Conservation (phyloP, 2,329 filamentous ascomycete genomes). For the Fusarium buharicum region DNA sequence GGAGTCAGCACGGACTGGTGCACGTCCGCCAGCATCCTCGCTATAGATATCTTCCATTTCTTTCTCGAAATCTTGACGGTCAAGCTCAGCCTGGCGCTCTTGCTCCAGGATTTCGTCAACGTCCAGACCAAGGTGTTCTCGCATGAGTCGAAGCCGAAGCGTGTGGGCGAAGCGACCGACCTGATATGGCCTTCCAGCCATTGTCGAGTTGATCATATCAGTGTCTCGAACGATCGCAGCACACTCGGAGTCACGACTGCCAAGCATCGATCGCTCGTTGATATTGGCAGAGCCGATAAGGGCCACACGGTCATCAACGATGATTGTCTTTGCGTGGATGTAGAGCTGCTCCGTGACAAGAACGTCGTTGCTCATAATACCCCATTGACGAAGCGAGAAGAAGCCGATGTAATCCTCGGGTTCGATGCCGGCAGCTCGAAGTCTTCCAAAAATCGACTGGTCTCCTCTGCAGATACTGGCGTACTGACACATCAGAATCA, state of each 20-base stretch:
- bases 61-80: conserved; percentile 65
- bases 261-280: conserved; percentile 96
- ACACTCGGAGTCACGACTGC: conserved; percentile 89
- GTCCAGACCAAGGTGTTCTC: conserved; percentile 95
- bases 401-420: conserved; percentile 97
- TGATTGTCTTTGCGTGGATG: conserved; percentile 96
- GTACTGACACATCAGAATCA: conserved; percentile 98
- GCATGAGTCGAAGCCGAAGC: conserved; percentile 91
- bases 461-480: conserved; percentile 95
- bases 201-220: conserved; percentile 89
- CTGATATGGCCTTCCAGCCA: conserved; percentile 88
- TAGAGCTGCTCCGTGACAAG: conserved; percentile 96
- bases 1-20: conserved; percentile 3
- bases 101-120: conserved; percentile 90
- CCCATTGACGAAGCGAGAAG: conserved; percentile 92
- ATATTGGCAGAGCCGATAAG: conserved; percentile 98
- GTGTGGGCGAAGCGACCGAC: conserved; percentile 95
- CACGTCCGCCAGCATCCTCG: conserved; percentile 54
- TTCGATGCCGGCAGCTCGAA: conserved; percentile 83
- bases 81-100: conserved; percentile 74
- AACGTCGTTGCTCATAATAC: conserved; percentile 84
- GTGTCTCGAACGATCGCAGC: conserved; percentile 92
- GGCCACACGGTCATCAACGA: conserved; percentile 92
- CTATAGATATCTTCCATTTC: conserved; percentile 72
- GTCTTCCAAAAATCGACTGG: conserved; percentile 87